Percentiles rank a stretch among this genome's conserved stretches.
Evolutionary conservation across 768 basidiomycete genomes (phyloP).

Genomic region (Mycena vitilis): DNA sequence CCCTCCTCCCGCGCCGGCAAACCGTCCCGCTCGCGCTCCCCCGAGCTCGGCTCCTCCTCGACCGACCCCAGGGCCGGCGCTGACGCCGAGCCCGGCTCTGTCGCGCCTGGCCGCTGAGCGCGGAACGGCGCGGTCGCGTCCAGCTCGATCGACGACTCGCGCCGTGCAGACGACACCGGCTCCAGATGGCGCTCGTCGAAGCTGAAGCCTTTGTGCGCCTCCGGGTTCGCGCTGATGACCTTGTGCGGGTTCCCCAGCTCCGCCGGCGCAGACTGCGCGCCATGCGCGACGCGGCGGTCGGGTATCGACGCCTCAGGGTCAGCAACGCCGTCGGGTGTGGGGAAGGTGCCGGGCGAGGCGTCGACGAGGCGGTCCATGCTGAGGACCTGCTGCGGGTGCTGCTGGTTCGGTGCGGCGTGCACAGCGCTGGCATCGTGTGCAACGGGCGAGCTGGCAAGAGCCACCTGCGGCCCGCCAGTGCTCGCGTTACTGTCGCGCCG

Average conservation of each 20-base stretch:
- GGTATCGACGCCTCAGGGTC: too few relatives aligned
- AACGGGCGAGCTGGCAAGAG: not conserved
- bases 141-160: constrained; percentile 42
- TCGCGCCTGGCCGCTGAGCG: constrained; percentile 4
- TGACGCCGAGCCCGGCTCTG: not conserved
- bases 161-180: not conserved
- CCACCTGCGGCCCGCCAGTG: not conserved
- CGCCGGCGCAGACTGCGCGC: constrained; percentile 63
- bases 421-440: not conserved
- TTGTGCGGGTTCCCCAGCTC: constrained; percentile 55
- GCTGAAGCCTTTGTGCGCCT: constrained; percentile 42
- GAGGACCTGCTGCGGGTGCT: not conserved
- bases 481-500: not conserved
- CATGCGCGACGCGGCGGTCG: constrained; percentile 16
- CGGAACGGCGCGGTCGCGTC: constrained; percentile 45
- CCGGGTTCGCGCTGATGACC: constrained; percentile 43
- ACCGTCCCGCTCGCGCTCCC: constrained; percentile 31
- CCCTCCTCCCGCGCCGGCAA: constrained; percentile 46
- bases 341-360: constrained; percentile 11
- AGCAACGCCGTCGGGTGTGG: constrained; percentile 2
- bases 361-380: constrained; percentile 28
- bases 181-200: constrained; percentile 40
- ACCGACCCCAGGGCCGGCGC: constrained; percentile 13
- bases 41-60: constrained; percentile 15
- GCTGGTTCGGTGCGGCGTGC: not conserved